Evolutionary conservation across 441 rosid genomes (phyloP).

Genomic region (Erodium trifolium): DNA sequence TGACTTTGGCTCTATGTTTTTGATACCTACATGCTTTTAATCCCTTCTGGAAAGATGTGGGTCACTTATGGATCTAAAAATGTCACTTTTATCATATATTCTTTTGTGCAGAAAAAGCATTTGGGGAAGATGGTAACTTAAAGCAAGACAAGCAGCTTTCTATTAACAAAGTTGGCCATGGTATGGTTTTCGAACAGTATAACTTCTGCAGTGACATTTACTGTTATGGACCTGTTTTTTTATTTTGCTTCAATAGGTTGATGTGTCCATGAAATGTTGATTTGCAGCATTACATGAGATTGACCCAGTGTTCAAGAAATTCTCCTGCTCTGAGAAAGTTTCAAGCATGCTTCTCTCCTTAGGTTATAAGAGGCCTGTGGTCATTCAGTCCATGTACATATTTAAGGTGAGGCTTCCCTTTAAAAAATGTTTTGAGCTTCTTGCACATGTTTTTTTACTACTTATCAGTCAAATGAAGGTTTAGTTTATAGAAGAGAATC

Average conservation of each 20-base stretch:
- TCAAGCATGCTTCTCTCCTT: slow-evolving; percentile 55
- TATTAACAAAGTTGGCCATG: slow-evolving; percentile 91
- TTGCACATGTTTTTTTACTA: neutral
- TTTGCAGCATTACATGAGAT: slow-evolving; percentile 79
- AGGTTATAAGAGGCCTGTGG: slow-evolving; percentile 64
- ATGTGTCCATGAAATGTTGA: slow-evolving; percentile 10
- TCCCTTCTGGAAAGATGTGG: neutral
- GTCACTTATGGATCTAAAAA: neutral
- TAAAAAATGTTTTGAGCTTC: slow-evolving; percentile 2
- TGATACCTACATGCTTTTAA: neutral
- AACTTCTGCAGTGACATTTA: slow-evolving; percentile 1
- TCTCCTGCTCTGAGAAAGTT: slow-evolving; percentile 56
- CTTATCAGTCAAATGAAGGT: neutral
- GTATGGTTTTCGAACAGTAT: slow-evolving; percentile 29
- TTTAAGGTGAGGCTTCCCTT: slow-evolving; percentile 52
- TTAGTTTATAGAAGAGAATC: neutral
- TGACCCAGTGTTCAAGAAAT: slow-evolving; percentile 66
- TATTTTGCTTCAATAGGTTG: slow-evolving; percentile 6
- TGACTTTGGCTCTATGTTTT: neutral
- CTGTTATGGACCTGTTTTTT: neutral
- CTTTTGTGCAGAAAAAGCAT: slow-evolving; percentile 64
- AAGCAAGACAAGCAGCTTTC: slow-evolving; percentile 77
- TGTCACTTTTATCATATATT: neutral
- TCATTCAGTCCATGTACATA: slow-evolving; percentile 89
- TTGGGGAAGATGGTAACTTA: slow-evolving; percentile 62